Evolutionary conservation across 768 basidiomycete species (phyloP), one percentile per base, ranked within the genome.

Genomic region (Pseudohyphozyma bogoriensis): DNA sequence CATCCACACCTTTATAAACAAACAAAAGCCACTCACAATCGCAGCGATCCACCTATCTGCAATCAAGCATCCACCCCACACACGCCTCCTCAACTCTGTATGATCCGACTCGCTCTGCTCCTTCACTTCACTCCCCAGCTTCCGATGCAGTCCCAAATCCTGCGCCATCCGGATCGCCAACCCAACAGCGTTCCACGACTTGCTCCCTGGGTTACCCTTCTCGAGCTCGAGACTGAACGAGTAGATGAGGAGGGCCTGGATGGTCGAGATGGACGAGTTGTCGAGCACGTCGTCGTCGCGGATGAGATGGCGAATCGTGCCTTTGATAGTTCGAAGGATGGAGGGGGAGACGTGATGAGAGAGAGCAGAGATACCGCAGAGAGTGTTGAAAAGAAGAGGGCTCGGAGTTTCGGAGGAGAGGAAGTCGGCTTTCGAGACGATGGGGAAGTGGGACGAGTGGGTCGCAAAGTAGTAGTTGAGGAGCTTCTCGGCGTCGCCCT

Each of bases 61-160:
- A 67, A 97, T 89, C 56, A 97, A 83, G 76, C 93, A 97, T 40
- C 84, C 84, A 28, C 85, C 89, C 95, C 95, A 99, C 39, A 99
- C 77, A 55, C 95, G 80, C 61, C 95, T 80, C 55, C 91, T 79
- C 45, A 91, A 78, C 73, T 92, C 92, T 51, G 97, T 82, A 64
- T 72, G 72, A 37, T 72, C 72, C 40, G 72, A 67, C 56, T 72
- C 72, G 46, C 55, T 72, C 59, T 62, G 60, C 58, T 84, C 81
- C 71, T 85, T 84, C 68, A 83, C 86, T 45, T 85, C 83, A 1
- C 85, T 84, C 2, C 70, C 62, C 9, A 72, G 68, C 47, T 92
- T 88, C 29, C 95, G 82, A 73, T 97, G 93, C 53, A 99, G 75
- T 4, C 95, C 95, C 32, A 99, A 79, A 72, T 97, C 93, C 76